These are phyloP conservation scores for Astrothelium subdiscretum DNA, from an alignment of 495 filamentous ascomycete genomes.

Conservation along the genomic window DNA sequence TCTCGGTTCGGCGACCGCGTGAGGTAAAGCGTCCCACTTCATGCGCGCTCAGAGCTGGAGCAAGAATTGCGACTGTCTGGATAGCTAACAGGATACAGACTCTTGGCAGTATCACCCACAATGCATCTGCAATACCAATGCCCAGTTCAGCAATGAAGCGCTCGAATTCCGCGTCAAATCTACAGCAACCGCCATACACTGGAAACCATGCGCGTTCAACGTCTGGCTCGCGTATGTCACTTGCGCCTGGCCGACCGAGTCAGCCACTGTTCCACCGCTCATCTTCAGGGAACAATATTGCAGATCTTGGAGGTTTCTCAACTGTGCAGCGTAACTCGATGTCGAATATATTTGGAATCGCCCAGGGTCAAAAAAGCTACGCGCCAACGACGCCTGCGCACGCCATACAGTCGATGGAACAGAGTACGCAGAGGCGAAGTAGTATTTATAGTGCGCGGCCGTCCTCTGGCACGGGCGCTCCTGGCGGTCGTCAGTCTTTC, in stretches of 20 bases:
- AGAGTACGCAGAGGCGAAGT: conserved; percentile 61
- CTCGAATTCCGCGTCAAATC: conserved; percentile 65
- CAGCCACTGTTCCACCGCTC: conserved; percentile 77
- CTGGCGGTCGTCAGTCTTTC: conserved; percentile 70
- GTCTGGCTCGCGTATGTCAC: conserved; percentile 75
- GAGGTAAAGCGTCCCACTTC: conserved; percentile 22
- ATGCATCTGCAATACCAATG: conserved; percentile 64
- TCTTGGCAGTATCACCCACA: conserved; percentile 64
- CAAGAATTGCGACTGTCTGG: neutral
- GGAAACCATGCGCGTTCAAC: conserved; percentile 62
- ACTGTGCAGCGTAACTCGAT: conserved; percentile 82
- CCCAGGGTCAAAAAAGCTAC: conserved; percentile 54
- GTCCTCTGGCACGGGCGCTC: conserved; percentile 43
- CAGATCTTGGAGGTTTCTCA: conserved; percentile 58
- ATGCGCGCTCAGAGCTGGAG: neutral
- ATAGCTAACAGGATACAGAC: conserved; percentile 41
- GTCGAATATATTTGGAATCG: conserved; percentile 52
- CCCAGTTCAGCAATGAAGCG: conserved; percentile 94
- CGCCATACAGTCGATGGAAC: conserved; percentile 20
- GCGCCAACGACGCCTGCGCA: conserved; percentile 44
- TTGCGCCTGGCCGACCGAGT: conserved; percentile 63
- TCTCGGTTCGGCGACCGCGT: conserved; percentile 31
- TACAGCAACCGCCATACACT: conserved; percentile 52
- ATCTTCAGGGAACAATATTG: conserved; percentile 64
- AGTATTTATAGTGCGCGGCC: conserved; percentile 65